Conservation (phyloP, 2,329 filamentous ascomycete species). For the Colletotrichum sp. region DNA sequence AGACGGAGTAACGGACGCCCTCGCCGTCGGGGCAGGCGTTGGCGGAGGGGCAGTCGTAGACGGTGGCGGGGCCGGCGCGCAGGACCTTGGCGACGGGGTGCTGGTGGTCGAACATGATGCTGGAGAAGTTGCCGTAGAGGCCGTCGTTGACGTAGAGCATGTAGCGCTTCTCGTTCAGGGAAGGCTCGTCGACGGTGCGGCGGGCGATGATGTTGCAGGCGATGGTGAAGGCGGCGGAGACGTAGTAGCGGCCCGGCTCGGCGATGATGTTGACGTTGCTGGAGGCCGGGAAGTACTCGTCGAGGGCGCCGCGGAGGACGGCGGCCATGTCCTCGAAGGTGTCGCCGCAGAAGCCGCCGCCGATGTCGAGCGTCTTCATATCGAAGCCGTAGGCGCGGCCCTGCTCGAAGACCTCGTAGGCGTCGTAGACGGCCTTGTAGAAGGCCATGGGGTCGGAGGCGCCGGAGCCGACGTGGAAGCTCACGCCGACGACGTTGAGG, state of each 20-base stretch:
- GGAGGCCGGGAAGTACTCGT: slow-evolving; percentile 83
- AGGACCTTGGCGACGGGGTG: slow-evolving; percentile 85
- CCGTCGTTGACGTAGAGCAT: slow-evolving; percentile 99
- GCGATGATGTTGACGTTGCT: slow-evolving; percentile 83
- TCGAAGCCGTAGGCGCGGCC: slow-evolving; percentile 77
- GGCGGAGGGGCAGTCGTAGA: slow-evolving; percentile 62
- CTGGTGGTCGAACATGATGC: slow-evolving; percentile 99
- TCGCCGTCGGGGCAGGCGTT: slow-evolving; percentile 48
- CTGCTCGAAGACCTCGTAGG: slow-evolving; percentile 87
- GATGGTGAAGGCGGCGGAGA: slow-evolving; percentile 89
- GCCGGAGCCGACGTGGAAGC: slow-evolving; percentile 97
- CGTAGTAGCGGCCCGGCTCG: slow-evolving; percentile 96
- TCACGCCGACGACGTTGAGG: slow-evolving; percentile 92
- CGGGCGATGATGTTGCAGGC: slow-evolving; percentile 96
- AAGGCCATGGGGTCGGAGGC: slow-evolving; percentile 94
- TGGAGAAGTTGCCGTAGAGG: slow-evolving; percentile 97
- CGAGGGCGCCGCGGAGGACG: slow-evolving; percentile 79
- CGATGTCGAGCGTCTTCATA: slow-evolving; percentile 89
- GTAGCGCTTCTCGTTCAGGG: slow-evolving; percentile 74
- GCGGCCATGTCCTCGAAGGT: slow-evolving; percentile 90
- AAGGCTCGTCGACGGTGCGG: slow-evolving; percentile 80
- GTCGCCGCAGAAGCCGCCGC: slow-evolving; percentile 89
- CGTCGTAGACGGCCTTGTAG: slow-evolving; percentile 88
- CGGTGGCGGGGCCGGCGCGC: slow-evolving; percentile 60
- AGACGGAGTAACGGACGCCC: slow-evolving; percentile 88